Evolutionary conservation across 805 yeast genomes (phyloP).

Genomic region (Lipomyces orientalis): DNA sequence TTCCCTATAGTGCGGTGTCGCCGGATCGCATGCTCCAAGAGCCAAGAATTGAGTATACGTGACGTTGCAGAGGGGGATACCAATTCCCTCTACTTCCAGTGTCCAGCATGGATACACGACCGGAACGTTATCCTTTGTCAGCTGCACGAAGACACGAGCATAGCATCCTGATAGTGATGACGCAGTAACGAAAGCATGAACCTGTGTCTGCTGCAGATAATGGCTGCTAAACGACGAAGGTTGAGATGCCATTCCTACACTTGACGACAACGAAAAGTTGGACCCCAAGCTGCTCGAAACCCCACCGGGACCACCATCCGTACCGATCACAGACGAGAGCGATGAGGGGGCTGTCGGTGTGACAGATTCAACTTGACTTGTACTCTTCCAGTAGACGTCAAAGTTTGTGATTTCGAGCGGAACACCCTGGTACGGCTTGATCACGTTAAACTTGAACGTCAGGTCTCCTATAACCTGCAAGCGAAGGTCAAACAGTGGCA

Average conservation of each 20-base stretch:
- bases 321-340: slow-evolving; percentile 25
- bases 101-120: slow-evolving; percentile 67
- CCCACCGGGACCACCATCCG: slow-evolving; percentile 1
- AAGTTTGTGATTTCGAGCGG: slow-evolving; percentile 88
- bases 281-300: slow-evolving; percentile 9
- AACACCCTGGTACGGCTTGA: slow-evolving; percentile 84
- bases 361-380: slow-evolving; percentile 55
- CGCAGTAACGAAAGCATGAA: slow-evolving; percentile 82
- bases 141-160: slow-evolving; percentile 67
- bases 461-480: slow-evolving; percentile 82
- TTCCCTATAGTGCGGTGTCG: slow-evolving; percentile 6
- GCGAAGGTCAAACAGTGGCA: slow-evolving; percentile 84
- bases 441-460: slow-evolving; percentile 76
- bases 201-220: slow-evolving; percentile 41
- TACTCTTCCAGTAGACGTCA: slow-evolving; percentile 96
- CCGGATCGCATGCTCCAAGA: slow-evolving; percentile 17
- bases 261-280: slow-evolving; percentile 5
- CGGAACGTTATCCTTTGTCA: slow-evolving; percentile 83
- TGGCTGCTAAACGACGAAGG: slow-evolving; percentile 20
- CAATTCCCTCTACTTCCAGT: slow-evolving; percentile 48
- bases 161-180: slow-evolving; percentile 87
- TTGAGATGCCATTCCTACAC: slow-evolving; percentile 9
- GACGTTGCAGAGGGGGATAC: slow-evolving; percentile 66
- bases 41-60: slow-evolving; percentile 44
- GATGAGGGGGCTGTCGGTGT: slow-evolving; percentile 27